Conservation (phyloP, 1,284 basidiomycete species). For the Cutaneotrichosporon mucoides region DNA sequence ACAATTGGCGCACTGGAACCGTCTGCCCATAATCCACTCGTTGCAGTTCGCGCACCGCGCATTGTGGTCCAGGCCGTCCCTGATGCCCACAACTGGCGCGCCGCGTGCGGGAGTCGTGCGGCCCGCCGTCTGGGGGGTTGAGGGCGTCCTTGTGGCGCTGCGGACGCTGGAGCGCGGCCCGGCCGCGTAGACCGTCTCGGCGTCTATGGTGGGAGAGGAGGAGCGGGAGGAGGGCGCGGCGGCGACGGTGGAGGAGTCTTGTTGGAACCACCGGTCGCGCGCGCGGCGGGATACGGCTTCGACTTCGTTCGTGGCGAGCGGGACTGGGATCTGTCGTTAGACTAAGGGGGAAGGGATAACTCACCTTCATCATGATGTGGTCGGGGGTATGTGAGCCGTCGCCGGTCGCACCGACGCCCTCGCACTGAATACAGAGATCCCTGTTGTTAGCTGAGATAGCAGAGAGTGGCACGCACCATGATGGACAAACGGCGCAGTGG, state of each 20-base stretch:
- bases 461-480: conserved; percentile 31
- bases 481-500: conserved; percentile 77
- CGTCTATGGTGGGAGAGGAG: conserved; percentile 42
- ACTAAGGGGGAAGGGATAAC: conserved; percentile 11
- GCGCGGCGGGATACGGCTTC: conserved; percentile 69
- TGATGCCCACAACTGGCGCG: conserved; percentile 2
- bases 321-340: conserved; percentile 67
- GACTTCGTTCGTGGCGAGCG: conserved; percentile 66
- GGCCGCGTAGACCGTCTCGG: conserved; percentile 44
- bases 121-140: not conserved
- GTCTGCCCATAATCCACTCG: conserved; percentile 45
- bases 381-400: conserved; percentile 43
- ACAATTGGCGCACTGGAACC: conserved; percentile 51
- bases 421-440: conserved; percentile 76
- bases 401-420: conserved; percentile 60
- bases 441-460: conserved; percentile 19
- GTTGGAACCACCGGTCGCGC: conserved; percentile 66
- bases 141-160: not conserved
- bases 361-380: conserved; percentile 87
- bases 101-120: not conserved
- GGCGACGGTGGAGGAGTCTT: conserved; percentile 59
- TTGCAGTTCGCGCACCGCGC: conserved; percentile 40
- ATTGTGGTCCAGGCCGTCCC: conserved; percentile 43
- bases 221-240: conserved; percentile 29
- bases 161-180: not conserved